Evolutionary conservation across 106 monocot species (phyloP).

Genomic region (Acanthochlamys bracteata): DNA sequence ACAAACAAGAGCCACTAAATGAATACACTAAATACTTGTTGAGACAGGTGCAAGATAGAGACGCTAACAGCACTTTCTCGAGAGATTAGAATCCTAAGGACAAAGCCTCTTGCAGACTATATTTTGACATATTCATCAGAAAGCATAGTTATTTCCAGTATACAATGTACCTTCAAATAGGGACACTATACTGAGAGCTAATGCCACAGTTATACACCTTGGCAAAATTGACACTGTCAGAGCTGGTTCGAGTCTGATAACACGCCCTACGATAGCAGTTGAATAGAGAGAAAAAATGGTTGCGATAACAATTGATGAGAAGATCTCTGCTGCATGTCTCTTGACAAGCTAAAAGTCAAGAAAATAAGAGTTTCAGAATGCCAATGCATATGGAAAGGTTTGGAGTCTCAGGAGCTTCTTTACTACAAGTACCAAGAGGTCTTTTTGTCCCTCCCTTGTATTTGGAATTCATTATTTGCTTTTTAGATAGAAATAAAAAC

Average conservation of each 20-base stretch:
- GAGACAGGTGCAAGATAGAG: neutral
- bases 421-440: too few relatives aligned
- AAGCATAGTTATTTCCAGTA: neutral
- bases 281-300: constrained; percentile 81
- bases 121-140: too few relatives aligned
- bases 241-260: constrained; percentile 62
- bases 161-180: constrained; percentile 77
- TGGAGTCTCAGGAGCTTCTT: too few relatives aligned
- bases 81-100: too few relatives aligned
- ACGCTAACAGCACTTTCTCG: too few relatives aligned
- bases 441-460: too few relatives aligned
- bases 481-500: too few relatives aligned
- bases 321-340: constrained; percentile 93
- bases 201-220: constrained; percentile 94
- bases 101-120: too few relatives aligned
- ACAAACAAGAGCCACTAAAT: too few relatives aligned
- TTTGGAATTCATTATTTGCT: too few relatives aligned
- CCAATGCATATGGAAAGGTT: neutral
- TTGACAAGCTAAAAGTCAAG: constrained; percentile 59
- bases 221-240: constrained; percentile 90
- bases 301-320: constrained; percentile 78
- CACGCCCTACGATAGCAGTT: constrained; percentile 72
- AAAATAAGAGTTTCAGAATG: constrained; percentile 6
- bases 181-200: constrained; percentile 90
- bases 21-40: too few relatives aligned